Evolutionary conservation across 805 yeast species (phyloP).

Genomic region (Nakazawaea holstii): DNA sequence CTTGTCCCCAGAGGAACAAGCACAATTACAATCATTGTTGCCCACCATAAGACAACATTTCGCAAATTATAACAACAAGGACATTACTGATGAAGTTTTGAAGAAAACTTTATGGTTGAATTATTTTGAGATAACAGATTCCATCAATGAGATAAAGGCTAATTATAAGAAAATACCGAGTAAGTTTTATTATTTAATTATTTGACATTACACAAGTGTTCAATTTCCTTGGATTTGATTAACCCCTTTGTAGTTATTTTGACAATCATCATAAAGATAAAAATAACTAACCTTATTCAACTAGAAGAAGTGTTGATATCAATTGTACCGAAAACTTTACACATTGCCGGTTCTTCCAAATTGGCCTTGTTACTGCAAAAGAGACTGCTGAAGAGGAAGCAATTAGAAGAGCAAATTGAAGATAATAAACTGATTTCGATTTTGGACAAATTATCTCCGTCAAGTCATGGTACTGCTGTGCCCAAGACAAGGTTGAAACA

Average conservation of each 20-base stretch:
- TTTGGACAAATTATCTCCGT: constrained; percentile 9
- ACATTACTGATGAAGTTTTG: constrained; percentile 42
- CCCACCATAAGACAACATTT: constrained; percentile 36
- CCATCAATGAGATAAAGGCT: constrained; percentile 43
- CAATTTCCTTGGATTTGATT: background rate
- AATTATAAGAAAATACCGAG: constrained; percentile 20
- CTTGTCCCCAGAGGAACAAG: constrained; percentile 36
- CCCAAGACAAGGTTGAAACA: background rate
- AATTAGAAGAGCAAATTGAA: background rate
- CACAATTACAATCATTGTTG: constrained; percentile 33
- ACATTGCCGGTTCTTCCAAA: constrained; percentile 27
- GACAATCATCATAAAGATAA: background rate
- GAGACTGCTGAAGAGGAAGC: constrained; percentile 17
- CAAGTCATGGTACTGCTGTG: background rate
- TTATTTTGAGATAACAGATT: constrained; percentile 47
- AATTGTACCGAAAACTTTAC: constrained; percentile 2
- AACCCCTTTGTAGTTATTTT: background rate
- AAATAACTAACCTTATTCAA: background rate
- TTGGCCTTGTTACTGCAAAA: constrained; percentile 43
- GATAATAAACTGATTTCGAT: constrained; percentile 6
- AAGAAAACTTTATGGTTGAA: constrained; percentile 56
- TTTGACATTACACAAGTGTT: background rate
- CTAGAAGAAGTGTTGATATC: background rate
- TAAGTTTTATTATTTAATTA: constrained; percentile 14
- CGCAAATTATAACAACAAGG: constrained; percentile 33